Percentiles rank a stretch among this genome's conserved stretches.
Conservation (phyloP, 495 filamentous ascomycete species). For the Penicillium soppii region DNA sequence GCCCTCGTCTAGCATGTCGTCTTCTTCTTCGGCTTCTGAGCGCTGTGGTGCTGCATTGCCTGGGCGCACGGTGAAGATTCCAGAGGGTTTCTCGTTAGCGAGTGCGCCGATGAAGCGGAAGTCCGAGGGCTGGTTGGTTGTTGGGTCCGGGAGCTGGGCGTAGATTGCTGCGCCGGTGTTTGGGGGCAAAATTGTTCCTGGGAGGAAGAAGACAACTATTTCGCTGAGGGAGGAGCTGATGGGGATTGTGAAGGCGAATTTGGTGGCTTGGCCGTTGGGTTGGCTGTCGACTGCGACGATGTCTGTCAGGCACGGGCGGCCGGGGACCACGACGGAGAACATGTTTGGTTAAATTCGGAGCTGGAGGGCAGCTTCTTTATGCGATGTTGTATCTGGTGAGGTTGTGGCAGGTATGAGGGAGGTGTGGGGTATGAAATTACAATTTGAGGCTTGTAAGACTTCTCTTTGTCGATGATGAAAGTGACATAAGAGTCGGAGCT, state of each 20-base stretch:
- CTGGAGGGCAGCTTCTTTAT: too few relatives aligned
- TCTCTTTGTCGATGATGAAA: conserved; percentile 13
- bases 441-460: conserved; percentile 5
- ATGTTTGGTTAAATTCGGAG: conserved; percentile 26
- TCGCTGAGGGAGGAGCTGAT: conserved; percentile 65
- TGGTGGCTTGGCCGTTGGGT: conserved; percentile 54
- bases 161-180: conserved; percentile 87
- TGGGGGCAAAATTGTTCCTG: conserved; percentile 69
- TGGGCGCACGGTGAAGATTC: conserved; percentile 71
- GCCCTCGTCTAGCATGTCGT: conserved; percentile 47
- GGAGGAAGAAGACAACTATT: conserved; percentile 86
- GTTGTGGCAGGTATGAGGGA: not conserved
- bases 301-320: conserved; percentile 61
- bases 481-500: conserved; percentile 29
- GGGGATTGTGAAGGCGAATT: conserved; percentile 66
- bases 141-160: conserved; percentile 60
- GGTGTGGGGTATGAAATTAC: too few relatives aligned
- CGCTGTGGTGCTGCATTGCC: conserved; percentile 14
- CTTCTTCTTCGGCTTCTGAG: conserved; percentile 35
- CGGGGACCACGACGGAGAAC: conserved; percentile 59
- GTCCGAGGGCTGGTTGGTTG: conserved; percentile 36
- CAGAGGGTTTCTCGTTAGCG: conserved; percentile 81
- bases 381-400: not conserved
- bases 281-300: conserved; percentile 51
- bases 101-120: conserved; percentile 87